Evolutionary conservation across 495 filamentous ascomycete genomes (phyloP).

Genomic region (Xylaria flabelliformis): DNA sequence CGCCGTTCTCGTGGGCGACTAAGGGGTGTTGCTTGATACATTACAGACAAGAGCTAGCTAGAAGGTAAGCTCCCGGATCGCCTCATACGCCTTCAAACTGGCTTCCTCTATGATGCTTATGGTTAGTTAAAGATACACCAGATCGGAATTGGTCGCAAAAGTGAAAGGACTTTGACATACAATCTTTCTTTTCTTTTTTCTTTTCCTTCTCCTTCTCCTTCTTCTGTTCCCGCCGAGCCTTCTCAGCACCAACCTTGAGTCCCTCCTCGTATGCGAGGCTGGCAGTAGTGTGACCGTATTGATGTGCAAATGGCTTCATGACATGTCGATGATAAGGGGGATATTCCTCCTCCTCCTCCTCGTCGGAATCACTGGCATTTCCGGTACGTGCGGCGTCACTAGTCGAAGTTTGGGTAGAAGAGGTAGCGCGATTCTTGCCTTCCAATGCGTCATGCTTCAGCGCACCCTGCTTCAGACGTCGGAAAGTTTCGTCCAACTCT

Average conservation of each 20-base stretch:
- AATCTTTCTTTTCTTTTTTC: neutral
- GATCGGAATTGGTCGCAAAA: neutral
- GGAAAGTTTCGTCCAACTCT: neutral
- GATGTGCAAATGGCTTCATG: conserved; percentile 8
- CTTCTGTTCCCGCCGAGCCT: neutral
- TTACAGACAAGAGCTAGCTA: neutral
- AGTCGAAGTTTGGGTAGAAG: neutral
- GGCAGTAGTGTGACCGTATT: conserved; percentile 14
- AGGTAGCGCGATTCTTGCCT: neutral
- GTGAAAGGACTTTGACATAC: neutral
- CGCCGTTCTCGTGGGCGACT: neutral
- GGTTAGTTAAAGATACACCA: neutral
- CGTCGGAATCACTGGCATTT: neutral
- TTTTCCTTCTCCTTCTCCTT: neutral
- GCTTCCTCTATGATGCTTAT: neutral
- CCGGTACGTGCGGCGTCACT: neutral
- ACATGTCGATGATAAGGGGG: conserved; percentile 3
- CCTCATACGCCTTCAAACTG: neutral
- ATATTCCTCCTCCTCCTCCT: neutral
- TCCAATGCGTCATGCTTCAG: neutral
- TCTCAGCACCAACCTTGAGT: neutral
- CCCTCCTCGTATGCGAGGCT: conserved; percentile 8
- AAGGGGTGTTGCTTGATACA: neutral
- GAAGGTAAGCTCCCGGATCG: neutral
- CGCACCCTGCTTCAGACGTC: neutral